Conservation (phyloP, 139 green algal genomes). For the Tetraselmis chui region DNA sequence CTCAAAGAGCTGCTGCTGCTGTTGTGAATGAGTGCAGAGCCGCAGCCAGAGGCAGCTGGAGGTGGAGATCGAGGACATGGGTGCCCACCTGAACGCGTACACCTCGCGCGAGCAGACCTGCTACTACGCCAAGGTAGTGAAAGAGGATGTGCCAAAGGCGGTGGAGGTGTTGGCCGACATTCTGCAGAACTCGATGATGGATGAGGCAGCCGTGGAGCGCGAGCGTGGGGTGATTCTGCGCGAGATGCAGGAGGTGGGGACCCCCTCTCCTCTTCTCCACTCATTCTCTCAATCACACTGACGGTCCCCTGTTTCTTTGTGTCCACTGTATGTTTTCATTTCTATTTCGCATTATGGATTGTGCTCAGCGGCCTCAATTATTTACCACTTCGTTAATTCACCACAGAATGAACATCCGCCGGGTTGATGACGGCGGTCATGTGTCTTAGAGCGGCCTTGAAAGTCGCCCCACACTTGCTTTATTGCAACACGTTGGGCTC, state of each 20-base stretch:
- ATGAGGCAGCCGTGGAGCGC: conserved; percentile 75
- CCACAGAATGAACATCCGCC: no score
- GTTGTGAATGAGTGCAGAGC: conserved; percentile 51
- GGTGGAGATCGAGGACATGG: conserved; percentile 97
- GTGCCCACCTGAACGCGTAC: conserved; percentile 96
- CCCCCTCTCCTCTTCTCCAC: no score
- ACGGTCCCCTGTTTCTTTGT: no score
- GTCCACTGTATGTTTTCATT: no score
- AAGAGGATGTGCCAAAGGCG: conserved; percentile 80
- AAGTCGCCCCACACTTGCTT: no score
- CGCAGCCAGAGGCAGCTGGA: conserved; percentile 80
- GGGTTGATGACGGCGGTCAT: no score
- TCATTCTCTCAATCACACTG: no score
- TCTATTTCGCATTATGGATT: not conserved
- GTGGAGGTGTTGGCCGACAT: conserved; percentile 96
- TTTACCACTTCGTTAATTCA: no score
- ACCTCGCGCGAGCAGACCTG: conserved; percentile 93
- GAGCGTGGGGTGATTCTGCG: conserved; percentile 93
- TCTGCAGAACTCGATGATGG: conserved; percentile 86
- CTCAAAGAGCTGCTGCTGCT: no score
- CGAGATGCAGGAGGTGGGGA: conserved; percentile 94
- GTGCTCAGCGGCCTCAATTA: no score
- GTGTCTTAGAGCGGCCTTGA: no score
- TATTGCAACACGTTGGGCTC: not conserved
- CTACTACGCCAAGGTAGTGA: conserved; percentile 84